Evolutionary conservation across 2,329 filamentous ascomycete genomes (phyloP).

Genomic region (Pleomassaria siparia): DNA sequence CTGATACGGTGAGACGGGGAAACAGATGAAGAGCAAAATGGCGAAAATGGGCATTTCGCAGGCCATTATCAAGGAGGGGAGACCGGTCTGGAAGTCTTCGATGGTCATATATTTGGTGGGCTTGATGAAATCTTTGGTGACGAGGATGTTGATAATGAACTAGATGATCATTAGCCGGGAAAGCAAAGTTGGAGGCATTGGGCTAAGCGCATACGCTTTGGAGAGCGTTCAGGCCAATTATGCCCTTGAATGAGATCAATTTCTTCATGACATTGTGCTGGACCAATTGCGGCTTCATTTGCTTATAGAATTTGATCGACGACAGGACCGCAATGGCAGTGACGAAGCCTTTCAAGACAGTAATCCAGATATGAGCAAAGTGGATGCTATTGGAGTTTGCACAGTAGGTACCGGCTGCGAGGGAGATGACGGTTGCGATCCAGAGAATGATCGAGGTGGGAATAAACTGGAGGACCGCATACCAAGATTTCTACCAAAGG

Average conservation of each 20-base stretch:
- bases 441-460: constrained; percentile 31
- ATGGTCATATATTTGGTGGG: constrained; percentile 32
- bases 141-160: constrained; percentile 34
- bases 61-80: constrained; percentile 30
- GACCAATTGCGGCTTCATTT: constrained; percentile 20
- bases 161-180: constrained; percentile 5
- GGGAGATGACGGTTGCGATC: constrained; percentile 24
- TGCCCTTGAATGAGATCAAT: constrained; percentile 34
- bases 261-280: constrained; percentile 32
- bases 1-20: constrained; percentile 21
- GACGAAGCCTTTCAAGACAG: constrained; percentile 20
- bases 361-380: constrained; percentile 37
- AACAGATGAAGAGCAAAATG: constrained; percentile 27
- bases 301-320: constrained; percentile 27
- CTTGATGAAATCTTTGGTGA: constrained; percentile 21
- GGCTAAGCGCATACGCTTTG: constrained; percentile 25
- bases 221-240: constrained; percentile 31
- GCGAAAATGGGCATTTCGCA: constrained; percentile 39
- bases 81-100: constrained; percentile 28
- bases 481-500: constrained; percentile 27
- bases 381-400: constrained; percentile 28
- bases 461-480: constrained; percentile 35
- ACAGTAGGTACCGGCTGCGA: constrained; percentile 32
- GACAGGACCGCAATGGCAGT: constrained; percentile 23
- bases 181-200: not conserved